Evolutionary conservation across 495 filamentous ascomycete genomes (phyloP).

Genomic region (Lepidopterella palustris): DNA sequence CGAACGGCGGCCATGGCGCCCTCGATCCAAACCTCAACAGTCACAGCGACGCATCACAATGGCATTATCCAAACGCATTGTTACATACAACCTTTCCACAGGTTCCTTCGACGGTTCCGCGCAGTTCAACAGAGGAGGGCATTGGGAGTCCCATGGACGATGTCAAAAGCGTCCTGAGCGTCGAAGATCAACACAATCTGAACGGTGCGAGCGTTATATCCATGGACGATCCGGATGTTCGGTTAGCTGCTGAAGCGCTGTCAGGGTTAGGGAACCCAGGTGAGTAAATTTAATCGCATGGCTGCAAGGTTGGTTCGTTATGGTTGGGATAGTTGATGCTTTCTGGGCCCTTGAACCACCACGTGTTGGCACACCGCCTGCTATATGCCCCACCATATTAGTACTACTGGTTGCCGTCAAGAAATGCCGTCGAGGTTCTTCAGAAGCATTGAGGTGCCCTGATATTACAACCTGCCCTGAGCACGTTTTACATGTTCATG

Average conservation of each 20-base stretch:
- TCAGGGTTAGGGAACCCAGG: constrained; percentile 72
- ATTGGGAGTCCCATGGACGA: constrained; percentile 3
- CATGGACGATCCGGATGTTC: constrained; percentile 76
- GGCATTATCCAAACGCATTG: background rate
- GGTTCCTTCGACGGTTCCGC: background rate
- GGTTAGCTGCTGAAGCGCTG: constrained; percentile 77
- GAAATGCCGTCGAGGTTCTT: background rate
- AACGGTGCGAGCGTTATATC: constrained; percentile 42
- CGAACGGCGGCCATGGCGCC: background rate
- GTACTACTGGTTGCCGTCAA: constrained; percentile 5
- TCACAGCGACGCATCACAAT: background rate
- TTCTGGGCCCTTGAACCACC: background rate
- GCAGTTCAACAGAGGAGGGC: background rate
- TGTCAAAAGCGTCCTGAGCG: background rate
- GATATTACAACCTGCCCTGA: background rate
- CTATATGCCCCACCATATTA: background rate
- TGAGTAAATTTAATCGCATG: constrained; percentile 36
- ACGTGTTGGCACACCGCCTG: background rate
- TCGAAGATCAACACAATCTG: background rate
- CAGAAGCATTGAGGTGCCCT: background rate
- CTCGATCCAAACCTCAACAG: background rate
- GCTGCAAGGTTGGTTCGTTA: constrained; percentile 12
- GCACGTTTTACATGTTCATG: background rate
- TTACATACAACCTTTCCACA: constrained; percentile 1
- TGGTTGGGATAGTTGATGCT: background rate